Base-by-base conservation (phyloP, 306 rosid genomes). In the Pterocarpus santalinus region DNA sequence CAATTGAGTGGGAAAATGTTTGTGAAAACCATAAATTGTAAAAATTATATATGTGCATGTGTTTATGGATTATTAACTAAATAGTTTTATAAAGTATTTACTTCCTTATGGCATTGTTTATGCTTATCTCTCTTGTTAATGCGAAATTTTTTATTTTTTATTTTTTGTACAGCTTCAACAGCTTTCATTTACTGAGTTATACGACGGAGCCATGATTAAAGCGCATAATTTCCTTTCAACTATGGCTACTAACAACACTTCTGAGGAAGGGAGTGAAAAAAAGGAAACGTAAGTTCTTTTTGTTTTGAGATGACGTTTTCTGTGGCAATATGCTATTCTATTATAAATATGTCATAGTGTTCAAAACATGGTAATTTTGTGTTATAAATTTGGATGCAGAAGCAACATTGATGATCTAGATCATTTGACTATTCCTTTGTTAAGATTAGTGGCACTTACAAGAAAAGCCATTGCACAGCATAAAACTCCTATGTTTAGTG, bases 241-340 rank as follows among this genome's bases (percentile, higher is more conserved):
- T 13, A 14, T 32, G 38, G 2, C 82, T 13, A 58, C 82, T n/a
- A 60, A 78, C 75, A 69, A 78, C 81, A n/a, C 88, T 35, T 47
- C 86, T 35, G 76, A 75, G 74, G 80, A 64, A 38, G 81, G 76
- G 46, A 72, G 73, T 44, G 83, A 82, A 67, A 35, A 75, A 38
- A 17, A 71, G 12, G 64, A 83, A 76, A 85, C 78, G 90, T 87
- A 82, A 82, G 90, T 79, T 69, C 33, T 69, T 77, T 61, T 32
- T 76, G 1, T 68, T 67, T 83, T 73, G 77, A 83, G 69, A 80
- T 72, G 38, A 76, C 75, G 22, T 8, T 66, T 51, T 43, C 36
- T 55, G 13, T 68, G 44, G 55, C 43, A 79, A 34, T 61, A 49
- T 65, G 22, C 35, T 13, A 32, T 69, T 39, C 65, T 71, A 8